Evolutionary conservation across 179 eudicot genomes (phyloP).

Genomic region (Vitellaria paradoxa): DNA sequence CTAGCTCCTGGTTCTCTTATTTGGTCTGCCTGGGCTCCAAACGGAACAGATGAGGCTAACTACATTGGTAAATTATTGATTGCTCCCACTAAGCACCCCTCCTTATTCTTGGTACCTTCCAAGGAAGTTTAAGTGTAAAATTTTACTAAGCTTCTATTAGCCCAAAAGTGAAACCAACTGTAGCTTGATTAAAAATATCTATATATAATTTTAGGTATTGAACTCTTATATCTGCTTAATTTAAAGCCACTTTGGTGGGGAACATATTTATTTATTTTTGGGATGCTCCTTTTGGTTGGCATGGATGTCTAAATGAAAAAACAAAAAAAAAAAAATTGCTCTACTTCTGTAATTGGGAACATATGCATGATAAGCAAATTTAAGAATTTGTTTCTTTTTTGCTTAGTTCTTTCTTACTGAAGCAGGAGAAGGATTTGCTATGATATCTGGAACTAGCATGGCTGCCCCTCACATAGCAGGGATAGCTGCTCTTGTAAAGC

Average conservation of each 20-base stretch:
- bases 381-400: neutral
- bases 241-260: neutral
- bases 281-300: neutral
- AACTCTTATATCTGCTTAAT: neutral
- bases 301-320: neutral
- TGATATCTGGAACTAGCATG: slow-evolving; percentile 98
- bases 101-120: neutral
- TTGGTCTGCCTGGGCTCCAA: slow-evolving; percentile 95
- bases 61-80: slow-evolving; percentile 46
- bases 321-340: neutral
- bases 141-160: neutral
- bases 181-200: neutral
- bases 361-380: neutral
- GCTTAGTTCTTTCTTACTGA: neutral
- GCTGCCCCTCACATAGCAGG: slow-evolving; percentile 97
- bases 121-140: neutral
- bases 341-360: neutral
- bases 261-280: neutral
- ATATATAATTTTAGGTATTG: neutral
- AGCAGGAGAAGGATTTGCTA: slow-evolving; percentile 87
- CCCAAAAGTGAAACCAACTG: neutral
- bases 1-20: slow-evolving; percentile 92
- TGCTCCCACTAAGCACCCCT: neutral
- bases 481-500: slow-evolving; percentile 90
- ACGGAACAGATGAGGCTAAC: slow-evolving; percentile 89